Percentiles rank a stretch among this genome's conserved stretches.
Conservation (phyloP, 306 rosid species). For the Prunus mira region DNA sequence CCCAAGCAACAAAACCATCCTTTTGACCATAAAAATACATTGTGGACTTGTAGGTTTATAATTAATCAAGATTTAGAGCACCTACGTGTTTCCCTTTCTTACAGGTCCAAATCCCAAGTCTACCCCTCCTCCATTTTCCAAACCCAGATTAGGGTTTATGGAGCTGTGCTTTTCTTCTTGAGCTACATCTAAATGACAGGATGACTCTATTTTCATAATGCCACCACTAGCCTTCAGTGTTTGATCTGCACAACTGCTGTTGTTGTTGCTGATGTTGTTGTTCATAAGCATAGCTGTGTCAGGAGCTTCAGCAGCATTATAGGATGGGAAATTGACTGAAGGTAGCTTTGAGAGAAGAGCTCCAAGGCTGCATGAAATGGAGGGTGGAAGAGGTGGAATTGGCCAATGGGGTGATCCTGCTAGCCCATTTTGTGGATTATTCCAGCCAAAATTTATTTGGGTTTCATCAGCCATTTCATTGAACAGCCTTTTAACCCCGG, state of each 20-base stretch:
- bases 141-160: constrained; percentile 21
- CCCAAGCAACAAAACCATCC: too few relatives aligned
- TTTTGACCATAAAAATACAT: too few relatives aligned
- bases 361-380: constrained; percentile 53
- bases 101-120: constrained; percentile 18
- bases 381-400: constrained; percentile 48
- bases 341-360: constrained; percentile 49
- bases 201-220: constrained; percentile 27
- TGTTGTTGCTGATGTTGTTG: constrained; percentile 22
- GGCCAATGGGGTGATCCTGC: constrained; percentile 45
- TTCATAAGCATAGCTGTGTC: constrained; percentile 20
- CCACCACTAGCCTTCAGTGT: constrained; percentile 32
- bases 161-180: constrained; percentile 32
- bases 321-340: constrained; percentile 12
- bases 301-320: constrained; percentile 23
- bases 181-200: constrained; percentile 31
- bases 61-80: constrained; percentile 36
- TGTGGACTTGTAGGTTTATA: not conserved
- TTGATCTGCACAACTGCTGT: constrained; percentile 17
- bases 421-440: constrained; percentile 40
- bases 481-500: constrained; percentile 42
- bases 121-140: constrained; percentile 18
- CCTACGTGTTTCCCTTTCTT: constrained; percentile 20
- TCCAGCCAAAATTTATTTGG: constrained; percentile 62
- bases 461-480: constrained; percentile 40